Percentiles rank a stretch among this genome's conserved stretches.
Conservation (phyloP, 305 asterid species). For the Striga hermonthica region DNA sequence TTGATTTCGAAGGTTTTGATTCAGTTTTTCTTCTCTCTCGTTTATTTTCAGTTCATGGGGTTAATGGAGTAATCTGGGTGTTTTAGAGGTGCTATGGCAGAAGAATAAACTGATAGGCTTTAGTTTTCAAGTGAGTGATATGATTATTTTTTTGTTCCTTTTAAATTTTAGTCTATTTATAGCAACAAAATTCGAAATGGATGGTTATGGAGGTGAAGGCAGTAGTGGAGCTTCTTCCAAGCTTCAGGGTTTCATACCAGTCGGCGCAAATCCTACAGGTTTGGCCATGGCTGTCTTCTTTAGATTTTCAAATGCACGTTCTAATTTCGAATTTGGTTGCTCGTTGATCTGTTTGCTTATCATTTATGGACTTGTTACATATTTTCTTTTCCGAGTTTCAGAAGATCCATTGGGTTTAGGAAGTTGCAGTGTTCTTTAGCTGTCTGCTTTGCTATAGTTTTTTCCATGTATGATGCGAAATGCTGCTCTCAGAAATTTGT, state of each 20-base stretch:
- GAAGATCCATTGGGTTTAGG: neutral
- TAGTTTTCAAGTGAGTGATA: slow-evolving; percentile 24
- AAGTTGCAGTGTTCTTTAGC: slow-evolving; percentile 14
- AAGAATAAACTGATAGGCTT: slow-evolving; percentile 15
- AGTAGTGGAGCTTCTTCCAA: slow-evolving; percentile 32
- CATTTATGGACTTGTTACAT: neutral
- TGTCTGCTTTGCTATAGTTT: neutral
- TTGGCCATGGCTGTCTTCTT: slow-evolving; percentile 4
- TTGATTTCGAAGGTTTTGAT: slow-evolving; percentile 15
- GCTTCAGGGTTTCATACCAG: slow-evolving; percentile 47
- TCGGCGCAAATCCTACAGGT: slow-evolving; percentile 74
- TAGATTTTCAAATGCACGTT: slow-evolving; percentile 13
- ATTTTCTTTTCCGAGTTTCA: neutral
- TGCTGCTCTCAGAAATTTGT: neutral
- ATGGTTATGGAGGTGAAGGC: slow-evolving; percentile 56
- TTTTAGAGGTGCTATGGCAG: slow-evolving; percentile 12
- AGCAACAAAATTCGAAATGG: slow-evolving; percentile 48
- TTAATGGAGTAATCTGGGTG: slow-evolving; percentile 23
- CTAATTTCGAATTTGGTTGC: slow-evolving; percentile 25
- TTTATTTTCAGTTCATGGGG: slow-evolving; percentile 24
- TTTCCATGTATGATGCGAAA: neutral
- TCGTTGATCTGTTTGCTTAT: slow-evolving; percentile 31
- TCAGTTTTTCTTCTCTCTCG: neutral
- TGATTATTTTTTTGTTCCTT: neutral
- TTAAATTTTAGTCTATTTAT: slow-evolving; percentile 16